Evolutionary conservation across 257 asterid species (phyloP).

Genomic region (Osmanthus fragrans): DNA sequence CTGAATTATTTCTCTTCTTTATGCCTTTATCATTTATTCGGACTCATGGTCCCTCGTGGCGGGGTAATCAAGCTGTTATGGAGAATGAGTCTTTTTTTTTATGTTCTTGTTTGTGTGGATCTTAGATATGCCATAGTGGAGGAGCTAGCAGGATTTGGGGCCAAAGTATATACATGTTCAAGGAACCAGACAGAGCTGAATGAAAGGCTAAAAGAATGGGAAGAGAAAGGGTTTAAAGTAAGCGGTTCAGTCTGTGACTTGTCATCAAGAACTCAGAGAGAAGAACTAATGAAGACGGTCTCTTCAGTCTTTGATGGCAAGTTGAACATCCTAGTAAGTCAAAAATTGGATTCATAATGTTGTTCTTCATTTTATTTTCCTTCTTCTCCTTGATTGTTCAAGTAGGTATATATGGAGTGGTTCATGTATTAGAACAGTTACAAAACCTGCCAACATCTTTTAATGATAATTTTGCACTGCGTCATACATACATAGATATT

Average conservation of each 20-base stretch:
- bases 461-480: too few relatives aligned
- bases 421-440: too few relatives aligned
- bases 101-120: background rate
- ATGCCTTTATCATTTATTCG: too few relatives aligned
- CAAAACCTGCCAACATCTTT: too few relatives aligned
- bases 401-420: background rate
- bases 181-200: constrained; percentile 43
- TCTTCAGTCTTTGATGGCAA: constrained; percentile 55
- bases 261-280: constrained; percentile 42
- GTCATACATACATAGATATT: background rate
- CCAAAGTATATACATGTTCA: constrained; percentile 61
- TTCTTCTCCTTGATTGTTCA: background rate
- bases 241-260: constrained; percentile 54
- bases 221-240: constrained; percentile 59
- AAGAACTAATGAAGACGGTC: constrained; percentile 43
- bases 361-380: too few relatives aligned
- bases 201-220: constrained; percentile 57
- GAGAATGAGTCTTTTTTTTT: too few relatives aligned
- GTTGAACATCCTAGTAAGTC: constrained; percentile 59
- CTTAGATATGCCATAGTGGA: constrained; percentile 60
- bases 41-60: too few relatives aligned
- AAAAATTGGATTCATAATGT: background rate
- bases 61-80: too few relatives aligned
- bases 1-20: background rate
- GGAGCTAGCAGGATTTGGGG: constrained; percentile 72